Evolutionary conservation across 495 filamentous ascomycete genomes (phyloP).

Genomic region (Aspergillus cavernicola): DNA sequence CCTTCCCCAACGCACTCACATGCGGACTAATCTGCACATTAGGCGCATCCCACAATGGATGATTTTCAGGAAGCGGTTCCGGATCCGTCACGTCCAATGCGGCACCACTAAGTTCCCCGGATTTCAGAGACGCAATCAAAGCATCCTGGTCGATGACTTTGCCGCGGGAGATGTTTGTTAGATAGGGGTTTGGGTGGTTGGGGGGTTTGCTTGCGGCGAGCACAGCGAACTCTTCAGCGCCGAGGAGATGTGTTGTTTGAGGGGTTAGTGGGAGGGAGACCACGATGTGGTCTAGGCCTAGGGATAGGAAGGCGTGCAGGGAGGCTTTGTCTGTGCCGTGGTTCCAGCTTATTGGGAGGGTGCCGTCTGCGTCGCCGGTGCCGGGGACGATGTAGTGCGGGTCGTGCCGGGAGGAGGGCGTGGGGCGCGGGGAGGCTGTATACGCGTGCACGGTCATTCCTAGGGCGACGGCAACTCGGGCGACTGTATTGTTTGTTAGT

Average conservation of each 20-base stretch:
- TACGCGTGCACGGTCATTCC: constrained; percentile 82
- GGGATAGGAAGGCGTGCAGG: constrained; percentile 61
- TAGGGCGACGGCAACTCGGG: constrained; percentile 62
- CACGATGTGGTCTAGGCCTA: constrained; percentile 73
- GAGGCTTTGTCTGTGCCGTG: constrained; percentile 58
- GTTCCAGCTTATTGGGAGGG: constrained; percentile 69
- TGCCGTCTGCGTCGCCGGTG: constrained; percentile 73
- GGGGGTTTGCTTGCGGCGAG: constrained; percentile 44
- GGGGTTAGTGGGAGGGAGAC: constrained; percentile 69
- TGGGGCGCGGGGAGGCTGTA: constrained; percentile 60
- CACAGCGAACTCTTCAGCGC: constrained; percentile 61
- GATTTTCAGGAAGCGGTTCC: constrained; percentile 69
- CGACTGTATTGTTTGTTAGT: constrained; percentile 38
- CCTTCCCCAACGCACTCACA: constrained; percentile 58
- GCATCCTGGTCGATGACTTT: constrained; percentile 66
- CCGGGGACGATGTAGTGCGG: constrained; percentile 67
- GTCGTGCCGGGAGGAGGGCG: constrained; percentile 57
- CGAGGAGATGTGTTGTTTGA: constrained; percentile 60
- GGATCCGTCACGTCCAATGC: constrained; percentile 84
- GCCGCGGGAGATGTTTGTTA: constrained; percentile 75
- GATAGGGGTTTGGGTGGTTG: constrained; percentile 36
- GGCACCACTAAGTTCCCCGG: constrained; percentile 57
- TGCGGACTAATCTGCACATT: constrained; percentile 81
- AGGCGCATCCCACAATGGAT: constrained; percentile 67
- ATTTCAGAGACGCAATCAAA: constrained; percentile 52